Conservation (phyloP, 345 rosid species). For the Eucalyptus regnans region DNA sequence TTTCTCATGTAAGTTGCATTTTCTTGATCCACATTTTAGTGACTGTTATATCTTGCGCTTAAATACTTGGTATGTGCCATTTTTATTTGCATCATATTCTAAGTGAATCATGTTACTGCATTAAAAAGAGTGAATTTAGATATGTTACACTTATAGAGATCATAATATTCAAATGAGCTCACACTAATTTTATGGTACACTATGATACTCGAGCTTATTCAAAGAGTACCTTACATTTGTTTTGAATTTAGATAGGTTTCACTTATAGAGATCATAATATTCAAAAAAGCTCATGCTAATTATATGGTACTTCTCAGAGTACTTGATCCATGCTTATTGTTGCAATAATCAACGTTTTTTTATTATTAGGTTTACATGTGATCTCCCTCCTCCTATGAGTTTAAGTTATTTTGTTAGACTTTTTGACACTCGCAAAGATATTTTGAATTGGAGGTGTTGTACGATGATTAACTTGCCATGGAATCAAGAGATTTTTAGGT, state of each 20-base stretch:
- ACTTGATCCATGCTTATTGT: neutral
- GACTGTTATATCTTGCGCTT: neutral
- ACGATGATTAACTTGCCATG: neutral
- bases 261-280: neutral
- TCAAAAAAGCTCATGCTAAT: neutral
- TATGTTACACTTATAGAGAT: neutral
- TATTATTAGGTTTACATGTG: neutral
- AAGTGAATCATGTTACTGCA: neutral
- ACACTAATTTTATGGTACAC: neutral
- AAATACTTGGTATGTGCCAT: no score
- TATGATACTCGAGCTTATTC: neutral
- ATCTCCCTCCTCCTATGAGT: neutral
- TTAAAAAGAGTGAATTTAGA: neutral
- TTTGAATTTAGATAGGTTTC: neutral
- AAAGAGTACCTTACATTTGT: neutral
- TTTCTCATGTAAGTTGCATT: neutral
- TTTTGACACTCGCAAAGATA: neutral
- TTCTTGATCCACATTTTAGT: neutral
- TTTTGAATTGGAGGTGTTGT: neutral
- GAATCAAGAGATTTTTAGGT: neutral
- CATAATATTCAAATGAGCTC: no score
- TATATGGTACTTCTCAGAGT: neutral
- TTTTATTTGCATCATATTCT: neutral
- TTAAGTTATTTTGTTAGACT: neutral
- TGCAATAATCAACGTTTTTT: neutral